phyloP scores from a whole-genome alignment of 441 rosid genomes.

The Erodium moschatum region DNA sequence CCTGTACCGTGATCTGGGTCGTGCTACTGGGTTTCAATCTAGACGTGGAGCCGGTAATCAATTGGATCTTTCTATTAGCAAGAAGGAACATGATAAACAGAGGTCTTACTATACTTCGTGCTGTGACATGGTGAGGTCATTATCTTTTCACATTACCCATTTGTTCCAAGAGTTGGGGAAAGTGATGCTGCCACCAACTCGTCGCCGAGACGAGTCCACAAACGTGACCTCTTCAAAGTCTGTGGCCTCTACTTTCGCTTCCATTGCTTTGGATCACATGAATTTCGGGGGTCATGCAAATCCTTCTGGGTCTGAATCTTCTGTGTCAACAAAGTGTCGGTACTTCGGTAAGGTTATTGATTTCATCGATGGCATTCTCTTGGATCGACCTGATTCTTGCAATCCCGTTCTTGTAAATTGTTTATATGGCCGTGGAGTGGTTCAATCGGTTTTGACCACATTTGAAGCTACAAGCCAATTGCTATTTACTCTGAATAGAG shows the following conservation, averaged over 20 bases:
- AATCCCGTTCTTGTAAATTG: conserved; percentile 78
- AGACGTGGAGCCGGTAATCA: conserved; percentile 39
- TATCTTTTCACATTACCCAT: conserved; percentile 80
- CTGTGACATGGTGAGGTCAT: conserved; percentile 86
- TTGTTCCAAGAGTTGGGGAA: conserved; percentile 97
- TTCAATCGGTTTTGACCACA: conserved; percentile 80
- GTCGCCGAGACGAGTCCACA: conserved; percentile 83
- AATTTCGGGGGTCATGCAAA: conserved; percentile 62
- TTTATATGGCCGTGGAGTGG: conserved; percentile 72
- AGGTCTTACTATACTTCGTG: conserved; percentile 76
- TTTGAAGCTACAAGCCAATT: conserved; percentile 94
- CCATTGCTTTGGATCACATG: conserved; percentile 69
- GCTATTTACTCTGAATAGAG: conserved; percentile 61
- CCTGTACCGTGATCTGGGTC: conserved; percentile 88
- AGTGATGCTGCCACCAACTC: conserved; percentile 88
- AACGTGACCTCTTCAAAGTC: conserved; percentile 88
- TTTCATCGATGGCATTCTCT: conserved; percentile 76
- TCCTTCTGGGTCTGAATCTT: conserved; percentile 48
- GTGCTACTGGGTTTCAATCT: conserved; percentile 66
- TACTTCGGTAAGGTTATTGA: conserved; percentile 91
- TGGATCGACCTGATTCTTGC: conserved; percentile 89
- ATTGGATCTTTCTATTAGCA: conserved; percentile 37
- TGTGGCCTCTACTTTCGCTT: conserved; percentile 77
- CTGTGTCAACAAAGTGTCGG: conserved; percentile 77
- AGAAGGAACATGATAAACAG: conserved; percentile 60